phyloP scores from a whole-genome alignment of 768 basidiomycete species.

The Auricularia cornea region DNA sequence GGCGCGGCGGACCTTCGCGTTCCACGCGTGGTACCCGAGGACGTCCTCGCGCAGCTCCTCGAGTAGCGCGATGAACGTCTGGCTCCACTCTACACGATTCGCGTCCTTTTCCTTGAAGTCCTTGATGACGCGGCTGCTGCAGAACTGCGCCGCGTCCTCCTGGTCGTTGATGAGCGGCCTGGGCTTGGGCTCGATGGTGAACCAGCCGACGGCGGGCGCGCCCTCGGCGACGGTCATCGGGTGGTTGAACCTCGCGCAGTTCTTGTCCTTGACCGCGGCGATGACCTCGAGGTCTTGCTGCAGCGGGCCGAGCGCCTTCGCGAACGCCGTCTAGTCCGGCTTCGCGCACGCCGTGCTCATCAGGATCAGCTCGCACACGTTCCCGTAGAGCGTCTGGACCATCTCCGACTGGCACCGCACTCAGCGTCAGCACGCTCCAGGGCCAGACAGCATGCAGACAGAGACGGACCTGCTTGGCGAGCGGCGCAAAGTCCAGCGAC shows the following conservation, averaged over 20 bases:
- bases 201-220: conserved; percentile 77
- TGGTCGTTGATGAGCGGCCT: conserved; percentile 70
- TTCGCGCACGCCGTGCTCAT: conserved; percentile 69
- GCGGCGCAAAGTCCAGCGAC: conserved; percentile 54
- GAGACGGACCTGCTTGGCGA: conserved; percentile 67
- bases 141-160: conserved; percentile 83
- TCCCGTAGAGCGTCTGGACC: conserved; percentile 56
- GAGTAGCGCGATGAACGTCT: conserved; percentile 55
- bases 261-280: conserved; percentile 73
- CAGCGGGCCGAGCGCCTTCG: conserved; percentile 55
- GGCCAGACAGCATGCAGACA: conserved; percentile 9
- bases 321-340: conserved; percentile 55
- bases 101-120: conserved; percentile 92
- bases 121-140: conserved; percentile 82
- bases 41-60: conserved; percentile 79
- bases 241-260: conserved; percentile 71
- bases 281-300: conserved; percentile 66
- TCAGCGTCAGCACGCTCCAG: neutral
- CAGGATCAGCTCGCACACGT: conserved; percentile 60
- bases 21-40: conserved; percentile 83
- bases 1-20: conserved; percentile 58
- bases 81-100: conserved; percentile 85
- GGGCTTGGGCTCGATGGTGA: conserved; percentile 72
- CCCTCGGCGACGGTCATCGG: conserved; percentile 78
- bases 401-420: conserved; percentile 64